Evolutionary conservation across 257 asterid genomes (phyloP).

Genomic region (Plantago elongata): DNA sequence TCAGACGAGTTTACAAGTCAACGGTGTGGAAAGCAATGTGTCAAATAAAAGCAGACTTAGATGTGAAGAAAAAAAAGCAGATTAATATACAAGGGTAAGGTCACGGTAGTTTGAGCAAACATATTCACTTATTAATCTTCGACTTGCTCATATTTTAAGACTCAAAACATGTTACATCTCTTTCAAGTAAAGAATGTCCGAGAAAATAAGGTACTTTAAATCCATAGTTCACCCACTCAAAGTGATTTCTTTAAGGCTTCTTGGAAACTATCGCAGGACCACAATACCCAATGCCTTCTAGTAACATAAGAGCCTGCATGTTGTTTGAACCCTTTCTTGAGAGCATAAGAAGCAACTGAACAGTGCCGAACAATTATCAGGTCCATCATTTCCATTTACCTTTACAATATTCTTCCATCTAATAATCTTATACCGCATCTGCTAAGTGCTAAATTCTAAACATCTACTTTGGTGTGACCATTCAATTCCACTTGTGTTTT

Average conservation of each 20-base stretch:
- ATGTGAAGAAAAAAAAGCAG: slow-evolving; percentile 6
- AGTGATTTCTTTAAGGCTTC: background rate
- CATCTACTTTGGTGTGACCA: too few relatives aligned
- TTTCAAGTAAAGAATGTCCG: background rate
- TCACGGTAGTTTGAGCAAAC: slow-evolving; percentile 1
- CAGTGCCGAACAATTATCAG: background rate
- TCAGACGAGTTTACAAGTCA: slow-evolving; percentile 12
- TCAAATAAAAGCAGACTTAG: background rate
- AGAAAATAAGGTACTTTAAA: background rate
- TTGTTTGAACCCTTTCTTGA: background rate
- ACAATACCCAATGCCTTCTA: background rate
- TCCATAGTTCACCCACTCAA: background rate
- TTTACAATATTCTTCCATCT: too few relatives aligned
- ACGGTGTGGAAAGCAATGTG: slow-evolving; percentile 1
- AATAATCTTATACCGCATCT: too few relatives aligned
- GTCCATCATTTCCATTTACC: too few relatives aligned
- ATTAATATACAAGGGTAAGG: slow-evolving; percentile 9
- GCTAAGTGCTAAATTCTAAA: too few relatives aligned
- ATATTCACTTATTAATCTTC: background rate
- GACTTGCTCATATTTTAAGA: background rate
- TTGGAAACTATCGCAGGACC: background rate
- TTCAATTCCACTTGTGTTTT: too few relatives aligned
- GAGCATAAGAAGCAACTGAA: slow-evolving; percentile 1
- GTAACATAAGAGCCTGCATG: background rate
- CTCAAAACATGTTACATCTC: background rate